Conservation (phyloP, 2,329 filamentous ascomycete genomes). For the Xylaria sp. region DNA sequence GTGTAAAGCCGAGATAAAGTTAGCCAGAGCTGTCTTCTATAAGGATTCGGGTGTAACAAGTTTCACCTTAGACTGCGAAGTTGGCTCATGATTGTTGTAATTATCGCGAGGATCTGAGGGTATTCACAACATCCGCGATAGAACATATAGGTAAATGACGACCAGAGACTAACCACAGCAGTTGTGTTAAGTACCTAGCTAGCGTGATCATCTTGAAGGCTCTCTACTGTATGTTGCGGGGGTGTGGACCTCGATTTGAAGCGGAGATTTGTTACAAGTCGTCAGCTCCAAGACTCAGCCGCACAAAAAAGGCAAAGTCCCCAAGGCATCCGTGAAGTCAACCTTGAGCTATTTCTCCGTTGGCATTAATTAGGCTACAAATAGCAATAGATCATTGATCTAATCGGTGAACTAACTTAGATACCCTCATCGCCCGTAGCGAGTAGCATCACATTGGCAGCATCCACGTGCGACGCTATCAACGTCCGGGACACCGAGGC, state of each 20-base stretch:
- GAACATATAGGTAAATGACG: too few relatives aligned
- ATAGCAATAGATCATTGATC: background rate
- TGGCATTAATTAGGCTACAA: background rate
- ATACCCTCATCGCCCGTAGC: background rate
- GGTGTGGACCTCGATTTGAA: background rate
- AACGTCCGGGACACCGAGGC: slow-evolving; percentile 9
- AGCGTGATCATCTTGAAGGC: too few relatives aligned
- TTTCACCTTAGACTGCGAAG: too few relatives aligned
- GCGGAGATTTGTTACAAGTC: background rate
- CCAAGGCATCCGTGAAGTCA: slow-evolving; percentile 3
- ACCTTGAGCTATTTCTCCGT: background rate
- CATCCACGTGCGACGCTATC: background rate
- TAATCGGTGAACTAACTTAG: background rate
- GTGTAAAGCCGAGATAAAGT: too few relatives aligned
- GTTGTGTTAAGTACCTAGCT: too few relatives aligned
- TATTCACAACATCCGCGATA: too few relatives aligned
- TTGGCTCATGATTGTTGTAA: too few relatives aligned
- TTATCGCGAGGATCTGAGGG: too few relatives aligned
- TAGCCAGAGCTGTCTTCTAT: too few relatives aligned
- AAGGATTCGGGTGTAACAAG: too few relatives aligned
- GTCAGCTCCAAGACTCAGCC: slow-evolving; percentile 8
- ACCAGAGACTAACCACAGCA: too few relatives aligned
- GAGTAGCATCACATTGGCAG: background rate
- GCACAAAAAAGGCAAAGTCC: background rate
- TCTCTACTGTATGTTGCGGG: too few relatives aligned